A percentile compares a stretch with the other conserved stretches of the same genome.
These are phyloP conservation scores for Scopulariopsis brevicaulis DNA, from an alignment of 2,329 filamentous ascomycete genomes.

Conservation along the genomic window DNA sequence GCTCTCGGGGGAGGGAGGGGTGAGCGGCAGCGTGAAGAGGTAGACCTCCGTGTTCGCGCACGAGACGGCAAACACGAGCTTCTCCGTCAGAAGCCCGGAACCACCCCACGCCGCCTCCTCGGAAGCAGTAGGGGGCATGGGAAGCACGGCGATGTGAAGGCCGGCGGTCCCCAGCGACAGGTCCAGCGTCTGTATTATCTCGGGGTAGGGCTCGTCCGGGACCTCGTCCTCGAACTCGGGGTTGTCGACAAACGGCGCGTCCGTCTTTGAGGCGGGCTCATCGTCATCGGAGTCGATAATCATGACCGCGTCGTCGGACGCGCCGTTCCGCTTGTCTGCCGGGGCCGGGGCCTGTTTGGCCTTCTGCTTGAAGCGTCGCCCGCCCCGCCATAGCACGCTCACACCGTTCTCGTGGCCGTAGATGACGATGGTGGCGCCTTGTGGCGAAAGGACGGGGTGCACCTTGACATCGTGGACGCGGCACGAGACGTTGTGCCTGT, in stretches of 20 bases:
- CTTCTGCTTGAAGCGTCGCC: constrained; percentile 40
- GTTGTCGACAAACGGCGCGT: constrained; percentile 31
- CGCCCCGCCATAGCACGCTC: constrained; percentile 51
- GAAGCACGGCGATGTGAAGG: constrained; percentile 42
- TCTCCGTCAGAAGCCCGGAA: constrained; percentile 37
- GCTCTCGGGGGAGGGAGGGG: constrained; percentile 48
- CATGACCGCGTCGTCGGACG: constrained; percentile 42
- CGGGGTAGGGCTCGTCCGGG: constrained; percentile 36
- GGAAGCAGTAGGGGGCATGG: constrained; percentile 34
- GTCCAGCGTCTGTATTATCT: constrained; percentile 49
- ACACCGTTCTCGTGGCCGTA: constrained; percentile 55
- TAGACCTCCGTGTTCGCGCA: constrained; percentile 46
- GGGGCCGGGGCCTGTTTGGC: constrained; percentile 16
- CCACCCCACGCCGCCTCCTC: constrained; percentile 36
- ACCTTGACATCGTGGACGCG: constrained; percentile 48
- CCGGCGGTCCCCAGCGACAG: constrained; percentile 46
- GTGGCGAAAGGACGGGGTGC: constrained; percentile 50
- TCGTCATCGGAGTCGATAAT: constrained; percentile 55
- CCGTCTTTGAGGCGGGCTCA: constrained; percentile 18
- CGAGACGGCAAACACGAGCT: constrained; percentile 49
- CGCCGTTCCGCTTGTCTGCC: constrained; percentile 39
- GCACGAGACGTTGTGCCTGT: constrained; percentile 47
- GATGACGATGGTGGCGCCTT: constrained; percentile 51
- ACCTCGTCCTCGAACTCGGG: constrained; percentile 45
- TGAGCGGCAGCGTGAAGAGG: constrained; percentile 47